A percentile compares a stretch with the other conserved stretches of the same genome.
Conservation (phyloP, 1,139 yeast species). For the Spencermartinsiella ligniputridi region DNA sequence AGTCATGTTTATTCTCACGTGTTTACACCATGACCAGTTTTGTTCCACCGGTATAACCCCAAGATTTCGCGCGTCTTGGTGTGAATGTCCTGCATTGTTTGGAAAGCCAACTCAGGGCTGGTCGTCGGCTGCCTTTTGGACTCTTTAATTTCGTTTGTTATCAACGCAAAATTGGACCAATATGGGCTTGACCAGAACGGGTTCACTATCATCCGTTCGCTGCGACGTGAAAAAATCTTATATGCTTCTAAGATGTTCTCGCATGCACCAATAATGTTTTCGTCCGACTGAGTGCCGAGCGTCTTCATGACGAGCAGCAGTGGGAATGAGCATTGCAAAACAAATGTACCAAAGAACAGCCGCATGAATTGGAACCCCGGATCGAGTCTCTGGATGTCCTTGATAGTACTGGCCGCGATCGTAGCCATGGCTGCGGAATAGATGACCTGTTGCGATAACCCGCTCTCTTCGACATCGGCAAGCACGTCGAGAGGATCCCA, state of each 20-base stretch:
- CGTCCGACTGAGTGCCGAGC: slow-evolving; percentile 5
- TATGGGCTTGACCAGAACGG: slow-evolving; percentile 2
- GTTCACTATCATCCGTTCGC: neutral
- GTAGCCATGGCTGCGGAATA: slow-evolving; percentile 4
- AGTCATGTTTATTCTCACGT: neutral
- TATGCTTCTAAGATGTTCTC: slow-evolving; percentile 2
- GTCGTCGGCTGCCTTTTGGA: slow-evolving; percentile 5
- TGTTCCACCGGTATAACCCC: slow-evolving; percentile 3
- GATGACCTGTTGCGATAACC: slow-evolving; percentile 3
- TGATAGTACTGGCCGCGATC: slow-evolving; percentile 1
- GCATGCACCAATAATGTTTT: slow-evolving; percentile 4
- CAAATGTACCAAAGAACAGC: slow-evolving; percentile 2
- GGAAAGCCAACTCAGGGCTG: slow-evolving; percentile 2
- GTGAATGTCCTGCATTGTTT: slow-evolving; percentile 2
- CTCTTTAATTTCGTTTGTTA: slow-evolving; percentile 3
- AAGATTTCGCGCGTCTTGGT: slow-evolving; percentile 4
- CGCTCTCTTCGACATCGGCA: slow-evolving; percentile 3
- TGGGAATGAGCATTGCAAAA: slow-evolving; percentile 3
- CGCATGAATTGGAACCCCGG: slow-evolving; percentile 3
- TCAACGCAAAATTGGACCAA: slow-evolving; percentile 2
- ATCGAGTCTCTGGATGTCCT: slow-evolving; percentile 2
- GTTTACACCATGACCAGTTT: slow-evolving; percentile 2
- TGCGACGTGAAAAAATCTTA: slow-evolving; percentile 1
- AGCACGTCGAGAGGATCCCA: slow-evolving; percentile 4
- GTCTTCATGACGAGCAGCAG: slow-evolving; percentile 4